These are phyloP conservation scores for Mucor piriformis DNA, from an alignment of 371 early-diverging fungal genomes.

Conservation along the genomic window DNA sequence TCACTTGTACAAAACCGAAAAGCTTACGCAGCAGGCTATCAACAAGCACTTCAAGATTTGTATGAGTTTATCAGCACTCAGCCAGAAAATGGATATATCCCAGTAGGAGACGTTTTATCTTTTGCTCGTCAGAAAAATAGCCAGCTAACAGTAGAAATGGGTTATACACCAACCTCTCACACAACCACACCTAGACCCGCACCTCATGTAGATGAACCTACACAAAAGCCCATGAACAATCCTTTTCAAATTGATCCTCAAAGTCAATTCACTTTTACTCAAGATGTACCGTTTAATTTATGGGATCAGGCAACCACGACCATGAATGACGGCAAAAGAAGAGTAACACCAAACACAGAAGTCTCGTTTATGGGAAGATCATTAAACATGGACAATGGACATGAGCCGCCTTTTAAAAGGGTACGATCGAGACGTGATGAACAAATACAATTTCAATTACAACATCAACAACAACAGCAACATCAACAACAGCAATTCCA, in stretches of 20 bases:
- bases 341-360: constrained; percentile 30
- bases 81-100: constrained; percentile 49
- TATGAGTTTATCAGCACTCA: constrained; percentile 55
- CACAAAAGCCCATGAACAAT: constrained; percentile 7
- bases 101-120: constrained; percentile 57
- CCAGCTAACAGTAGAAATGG: constrained; percentile 46
- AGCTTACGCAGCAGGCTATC: constrained; percentile 71
- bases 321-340: constrained; percentile 30
- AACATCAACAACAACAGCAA: neutral
- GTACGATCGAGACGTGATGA: constrained; percentile 43
- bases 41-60: constrained; percentile 72
- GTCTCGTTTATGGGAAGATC: constrained; percentile 50
- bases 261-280: constrained; percentile 50
- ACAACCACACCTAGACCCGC: neutral
- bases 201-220: neutral
- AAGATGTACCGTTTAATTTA: constrained; percentile 20
- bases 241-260: constrained; percentile 52
- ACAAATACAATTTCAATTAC: constrained; percentile 3
- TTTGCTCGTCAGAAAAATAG: constrained; percentile 56
- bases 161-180: neutral
- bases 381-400: constrained; percentile 24
- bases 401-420: constrained; percentile 48
- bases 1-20: constrained; percentile 64
- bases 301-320: constrained; percentile 19
- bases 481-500: neutral